Base-by-base conservation (phyloP, 257 asterid genomes). In the Gentiana macrophylla region DNA sequence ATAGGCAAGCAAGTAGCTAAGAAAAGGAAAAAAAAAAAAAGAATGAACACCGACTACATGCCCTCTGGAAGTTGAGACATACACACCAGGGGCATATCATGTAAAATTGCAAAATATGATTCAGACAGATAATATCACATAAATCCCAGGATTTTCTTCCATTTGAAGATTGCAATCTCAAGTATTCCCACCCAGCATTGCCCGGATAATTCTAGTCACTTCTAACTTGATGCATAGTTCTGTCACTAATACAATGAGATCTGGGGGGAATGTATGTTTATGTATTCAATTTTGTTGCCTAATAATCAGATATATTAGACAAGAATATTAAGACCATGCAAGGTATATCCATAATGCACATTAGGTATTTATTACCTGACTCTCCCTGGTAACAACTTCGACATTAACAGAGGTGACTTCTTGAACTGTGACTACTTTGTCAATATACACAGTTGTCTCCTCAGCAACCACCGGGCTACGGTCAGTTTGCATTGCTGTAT, bases 391-490 rank as follows among this genome's bases (percentile, higher is more conserved):
- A 63, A 71, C 78, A 63, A 73, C 70, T 64, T 74, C 82, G 53
- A 76, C 68, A 4, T 65, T 82, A 12, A 77, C 67, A 49, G 71
- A 56, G 15, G 76, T 76, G 53, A 84, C 79, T 80, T 90, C 92
- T 49, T 74, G 77, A 63, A 83, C 59, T 56, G 92, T 80, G 67
- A 85, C 68, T 36, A 81, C 61, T 75, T 86, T 86, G 61, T 91
- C 96, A 4, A 84, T 67, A 64, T 71, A 79, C 35, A 80, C 83
- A 7, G 86, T 80, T 50, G 94, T 80, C 72, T 75, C 81, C 65
- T 57, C 82, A 12, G 70, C 57, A 53, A 76, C 75, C 53, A 59
- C 69, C 37, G 72, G 63, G 66, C 63, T 62, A 52, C 62, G 67
- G 60, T 62, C 67, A 46, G 56, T 63, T 51, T 72, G 70, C 32